Base-by-base conservation (phyloP, 2,329 filamentous ascomycete species). In the Sporothrix protearum region DNA sequence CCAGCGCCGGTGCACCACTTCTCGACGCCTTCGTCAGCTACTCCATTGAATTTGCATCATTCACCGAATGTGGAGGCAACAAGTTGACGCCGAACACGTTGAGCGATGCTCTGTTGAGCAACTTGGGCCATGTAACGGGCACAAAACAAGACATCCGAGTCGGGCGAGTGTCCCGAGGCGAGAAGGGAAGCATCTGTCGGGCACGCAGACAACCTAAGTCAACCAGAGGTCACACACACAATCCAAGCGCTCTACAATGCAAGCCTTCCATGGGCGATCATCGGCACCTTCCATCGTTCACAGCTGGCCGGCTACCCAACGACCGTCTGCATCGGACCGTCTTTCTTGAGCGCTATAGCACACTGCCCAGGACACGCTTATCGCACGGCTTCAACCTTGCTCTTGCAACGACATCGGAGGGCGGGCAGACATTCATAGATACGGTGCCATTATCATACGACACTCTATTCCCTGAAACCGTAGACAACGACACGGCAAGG, bases 311-410 rank as follows among this genome's bases (percentile, higher is more conserved):
- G 90, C 78, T 91, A 90, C 74, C 88, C 88, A 1, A 87, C 85
- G 4, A 88, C 83, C 6, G 81, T 91, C 28, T 83, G 82, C 75
- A 88, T 91, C 51, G 89, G 89, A 0, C 86, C 86, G 0, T 83
- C 85, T 0, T 91, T 82, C 77, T 91, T 91, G 88, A 91, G 72
- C 88, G 87, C 0, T 91, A 90, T 77, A 77, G 77, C 22, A 88
- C 86, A 1, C 88, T 83, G 81, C 83, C 86, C 2, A 80, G 82
- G 59, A 83, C 84, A 33, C 86, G 85, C 72, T 63, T 85, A 78
- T 82, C 83, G 0, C 87, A 91, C 76, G 89, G 88, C 64, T 89
- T 90, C 81, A 90, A 91, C 68, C 81, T 86, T 49, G 89, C 88
- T 74, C 53, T 63, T 30, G 67, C 70, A n/a, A n/a, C 53, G 0